phyloP scores from a whole-genome alignment of 306 rosid genomes.

The Rosa chinensis region DNA sequence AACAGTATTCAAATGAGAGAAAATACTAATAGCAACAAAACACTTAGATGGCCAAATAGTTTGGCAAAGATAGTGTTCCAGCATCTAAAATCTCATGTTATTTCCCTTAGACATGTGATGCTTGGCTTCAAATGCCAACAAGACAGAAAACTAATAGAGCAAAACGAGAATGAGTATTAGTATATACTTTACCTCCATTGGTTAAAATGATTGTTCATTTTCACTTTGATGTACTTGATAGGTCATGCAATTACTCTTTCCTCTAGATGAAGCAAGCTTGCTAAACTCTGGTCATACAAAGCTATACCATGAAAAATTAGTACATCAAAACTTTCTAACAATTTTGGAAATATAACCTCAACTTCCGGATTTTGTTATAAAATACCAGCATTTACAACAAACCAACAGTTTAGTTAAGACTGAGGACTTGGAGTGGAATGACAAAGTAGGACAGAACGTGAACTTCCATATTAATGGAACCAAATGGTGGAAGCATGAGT shows the following conservation, averaged over 20 bases:
- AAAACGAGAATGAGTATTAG: neutral
- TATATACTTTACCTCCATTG: neutral
- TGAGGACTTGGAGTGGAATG: neutral
- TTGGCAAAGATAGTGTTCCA: too few species aligned
- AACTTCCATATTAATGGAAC: neutral
- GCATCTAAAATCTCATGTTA: neutral
- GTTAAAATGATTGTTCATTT: too few species aligned
- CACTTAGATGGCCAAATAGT: too few species aligned
- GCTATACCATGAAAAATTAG: too few species aligned
- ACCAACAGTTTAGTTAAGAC: neutral
- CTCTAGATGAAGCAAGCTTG: neutral
- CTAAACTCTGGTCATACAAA: neutral
- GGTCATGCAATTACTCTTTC: neutral
- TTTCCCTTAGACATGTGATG: neutral
- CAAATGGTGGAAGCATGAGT: neutral
- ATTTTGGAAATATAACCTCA: neutral
- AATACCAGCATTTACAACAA: neutral
- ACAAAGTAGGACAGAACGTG: neutral
- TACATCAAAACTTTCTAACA: neutral
- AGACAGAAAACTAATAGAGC: neutral
- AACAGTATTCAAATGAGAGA: too few species aligned
- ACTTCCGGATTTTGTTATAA: too few species aligned
- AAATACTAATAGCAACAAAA: too few species aligned
- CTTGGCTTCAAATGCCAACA: neutral
- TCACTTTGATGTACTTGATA: neutral